Evolutionary conservation across 331 rosid genomes (phyloP), one percentile per base, ranked within the genome.

Genomic region (Malus hybrid): DNA sequence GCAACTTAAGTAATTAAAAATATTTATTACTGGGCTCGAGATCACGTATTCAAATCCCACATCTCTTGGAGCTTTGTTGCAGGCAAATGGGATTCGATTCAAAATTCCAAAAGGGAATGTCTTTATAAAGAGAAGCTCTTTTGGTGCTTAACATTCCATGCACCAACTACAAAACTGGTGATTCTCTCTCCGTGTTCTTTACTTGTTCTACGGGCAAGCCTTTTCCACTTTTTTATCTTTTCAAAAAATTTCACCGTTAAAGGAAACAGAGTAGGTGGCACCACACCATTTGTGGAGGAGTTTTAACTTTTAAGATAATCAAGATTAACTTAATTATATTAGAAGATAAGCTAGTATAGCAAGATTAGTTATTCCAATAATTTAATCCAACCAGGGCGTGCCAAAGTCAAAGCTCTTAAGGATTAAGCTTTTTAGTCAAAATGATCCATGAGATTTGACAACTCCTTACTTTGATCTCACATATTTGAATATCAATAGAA

Each of bases 171-270:
- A 14, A 48, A 48, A 48, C 55, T 48, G 44, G 8, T 48, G 55
- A 48, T 48, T 48, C n/a, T 48, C 19, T 15, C 1, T 27, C 44
- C 18, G 74, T 64, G 67, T 83, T 79, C 86, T 32, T 83, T 79
- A 24, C 83, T 83, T 83, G 76, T 24, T 59, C 65, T 65, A 65
- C 32, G 57, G 19, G 57, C 20, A 16, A 1, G 20, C 50, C 7
- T 6, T 31, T 48, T 27, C 19, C 9, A 65, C 75, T 76, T 64
- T 56, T 3, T 2, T 16, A 16, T 52, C 9, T 52, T 52, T 52
- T 2, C 19, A 48, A 48, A 48, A 50, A 52, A 52, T 0, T 18
- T 28, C 14, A 31, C 32, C 44, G 48, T 69, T 36, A 31, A 82
- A 50, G 42, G 44, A 34, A 74, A 50, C 32, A 16, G 14, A 46